Base-by-base conservation (phyloP, 1,139 yeast genomes). In the Yamadazyma membranifaciens region DNA sequence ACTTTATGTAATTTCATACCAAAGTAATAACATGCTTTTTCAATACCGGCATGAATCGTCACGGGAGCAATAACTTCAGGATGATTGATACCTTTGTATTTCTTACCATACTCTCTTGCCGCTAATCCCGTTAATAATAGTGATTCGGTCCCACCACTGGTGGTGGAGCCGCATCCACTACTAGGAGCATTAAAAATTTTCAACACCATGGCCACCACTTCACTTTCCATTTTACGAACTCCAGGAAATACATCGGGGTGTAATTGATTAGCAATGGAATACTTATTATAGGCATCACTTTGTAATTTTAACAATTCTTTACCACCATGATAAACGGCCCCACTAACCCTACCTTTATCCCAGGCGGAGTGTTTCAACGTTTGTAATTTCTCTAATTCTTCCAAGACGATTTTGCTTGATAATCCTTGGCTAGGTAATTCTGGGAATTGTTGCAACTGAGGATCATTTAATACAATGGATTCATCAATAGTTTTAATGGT, bases 221-320 rank as follows among this genome's bases (percentile, higher is more conserved):
- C 98, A 2, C 96, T 75, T 57, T 92, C 98, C 96, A 92, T 91
- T 60, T 91, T 89, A 33, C 98, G 79, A 4, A 92, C 87, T 2
- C 95, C 98, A 0, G 98, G 98, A 58, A 92, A 92, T 7, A 89
- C 95, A 62, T 92, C 98, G 0, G 98, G 98, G 57, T 92, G 98
- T 42, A 92, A 70, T 62, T 92, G 98, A 63, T 92, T 92, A 3
- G 97, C 89, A 20, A 91, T 89, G 6, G 94, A 79, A 60, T 79
- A 91, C 55, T 76, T 75, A 39, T 80, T 77, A 58, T 81, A 91
- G 0, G 96, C 94, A 40, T 76, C 65, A 3, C 94, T 66, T 62
- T 92, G 98, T 37, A 92, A 65, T 28, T 75, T 66, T 35, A 87
- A 70, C 42, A 91, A 65, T 12, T 84, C 87, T 13, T 75, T 69